phyloP scores from a whole-genome alignment of 495 filamentous ascomycete genomes.

The Clavariopsis aquatica region DNA sequence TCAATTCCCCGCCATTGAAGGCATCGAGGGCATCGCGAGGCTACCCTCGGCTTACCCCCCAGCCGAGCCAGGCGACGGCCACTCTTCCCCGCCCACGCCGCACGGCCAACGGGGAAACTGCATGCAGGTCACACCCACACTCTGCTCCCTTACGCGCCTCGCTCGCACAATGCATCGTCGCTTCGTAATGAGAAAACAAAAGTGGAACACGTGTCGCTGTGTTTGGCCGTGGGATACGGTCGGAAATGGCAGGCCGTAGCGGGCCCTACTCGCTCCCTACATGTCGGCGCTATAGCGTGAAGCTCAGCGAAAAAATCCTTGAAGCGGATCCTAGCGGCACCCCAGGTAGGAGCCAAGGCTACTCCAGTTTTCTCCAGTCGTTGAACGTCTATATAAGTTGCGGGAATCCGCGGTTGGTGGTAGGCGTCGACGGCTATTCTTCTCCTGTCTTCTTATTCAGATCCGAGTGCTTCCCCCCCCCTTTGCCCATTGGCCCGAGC shows the following conservation, averaged over 20 bases:
- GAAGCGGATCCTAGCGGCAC: background rate
- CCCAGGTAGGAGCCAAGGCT: background rate
- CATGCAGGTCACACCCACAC: background rate
- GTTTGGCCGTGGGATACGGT: background rate
- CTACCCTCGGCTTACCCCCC: conserved; percentile 23
- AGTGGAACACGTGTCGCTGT: background rate
- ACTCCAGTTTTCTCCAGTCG: background rate
- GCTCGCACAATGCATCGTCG: background rate
- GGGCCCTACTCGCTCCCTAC: background rate
- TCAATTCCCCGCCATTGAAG: background rate
- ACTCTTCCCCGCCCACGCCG: conserved; percentile 4
- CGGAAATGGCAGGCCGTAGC: background rate
- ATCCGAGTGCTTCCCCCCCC: too few relatives aligned
- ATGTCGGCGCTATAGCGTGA: background rate
- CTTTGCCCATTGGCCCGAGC: conserved; percentile 20
- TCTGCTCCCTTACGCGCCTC: background rate
- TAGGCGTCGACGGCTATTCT: background rate
- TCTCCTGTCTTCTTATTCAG: conserved; percentile 1
- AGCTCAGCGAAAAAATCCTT: background rate
- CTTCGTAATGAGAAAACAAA: background rate
- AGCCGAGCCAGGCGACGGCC: background rate
- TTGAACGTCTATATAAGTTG: background rate
- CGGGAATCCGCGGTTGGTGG: background rate
- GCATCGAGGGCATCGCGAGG: conserved; percentile 6
- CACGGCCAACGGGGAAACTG: conserved; percentile 1